Evolutionary conservation across 2,329 filamentous ascomycete genomes (phyloP).

Genomic region (Diaporthe destruens): DNA sequence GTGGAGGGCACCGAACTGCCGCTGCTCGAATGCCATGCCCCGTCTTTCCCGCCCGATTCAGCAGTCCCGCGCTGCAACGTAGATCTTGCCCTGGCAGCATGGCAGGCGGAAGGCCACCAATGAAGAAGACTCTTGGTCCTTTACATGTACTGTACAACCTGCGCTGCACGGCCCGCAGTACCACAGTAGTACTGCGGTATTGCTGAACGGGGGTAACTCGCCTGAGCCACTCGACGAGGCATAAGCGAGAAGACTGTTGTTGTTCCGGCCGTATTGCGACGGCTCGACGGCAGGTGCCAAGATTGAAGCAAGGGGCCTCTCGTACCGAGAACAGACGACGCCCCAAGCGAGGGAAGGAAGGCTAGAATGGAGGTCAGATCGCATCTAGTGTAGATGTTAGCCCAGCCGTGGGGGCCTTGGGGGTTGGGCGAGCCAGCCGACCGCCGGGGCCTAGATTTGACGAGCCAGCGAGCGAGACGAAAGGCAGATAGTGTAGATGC

Average conservation of each 20-base stretch:
- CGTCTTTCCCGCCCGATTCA: slow-evolving; percentile 11
- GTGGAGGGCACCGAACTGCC: slow-evolving; percentile 30
- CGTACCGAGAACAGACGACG: slow-evolving; percentile 24
- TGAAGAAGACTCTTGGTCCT: neutral
- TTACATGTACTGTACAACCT: slow-evolving; percentile 8
- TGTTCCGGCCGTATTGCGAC: neutral
- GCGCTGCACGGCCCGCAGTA: neutral
- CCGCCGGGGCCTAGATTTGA: slow-evolving; percentile 18
- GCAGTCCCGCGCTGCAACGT: slow-evolving; percentile 29
- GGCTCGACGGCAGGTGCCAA: neutral
- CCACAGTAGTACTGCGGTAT: neutral
- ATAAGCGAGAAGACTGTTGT: slow-evolving; percentile 6
- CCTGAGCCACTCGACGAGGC: slow-evolving; percentile 1
- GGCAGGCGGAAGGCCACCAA: slow-evolving; percentile 6
- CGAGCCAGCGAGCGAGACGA: neutral
- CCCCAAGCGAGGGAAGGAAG: slow-evolving; percentile 13
- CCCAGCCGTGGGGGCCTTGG: slow-evolving; percentile 3
- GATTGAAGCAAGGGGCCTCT: neutral
- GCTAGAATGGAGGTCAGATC: slow-evolving; percentile 29
- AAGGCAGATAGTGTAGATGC: slow-evolving; percentile 13
- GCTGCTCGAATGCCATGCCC: neutral
- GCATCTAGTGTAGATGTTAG: slow-evolving; percentile 12
- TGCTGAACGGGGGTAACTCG: neutral
- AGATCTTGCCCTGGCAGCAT: slow-evolving; percentile 33
- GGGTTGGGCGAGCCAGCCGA: slow-evolving; percentile 8